phyloP scores from a whole-genome alignment of 2,329 filamentous ascomycete species.

The Juglanconis sp. region DNA sequence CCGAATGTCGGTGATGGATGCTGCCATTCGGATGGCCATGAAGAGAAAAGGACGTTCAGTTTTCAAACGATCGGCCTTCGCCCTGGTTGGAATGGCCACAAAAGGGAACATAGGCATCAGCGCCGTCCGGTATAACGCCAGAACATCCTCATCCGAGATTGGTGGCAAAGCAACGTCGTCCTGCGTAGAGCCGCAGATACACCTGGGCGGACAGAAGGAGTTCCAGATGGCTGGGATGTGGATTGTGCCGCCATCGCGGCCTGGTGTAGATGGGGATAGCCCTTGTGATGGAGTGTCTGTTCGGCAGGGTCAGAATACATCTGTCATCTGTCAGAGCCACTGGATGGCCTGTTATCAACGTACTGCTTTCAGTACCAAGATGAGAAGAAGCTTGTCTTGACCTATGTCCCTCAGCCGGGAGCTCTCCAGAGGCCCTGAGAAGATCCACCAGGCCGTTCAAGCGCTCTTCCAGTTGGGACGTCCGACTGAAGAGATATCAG shows the following conservation, averaged over 20 bases:
- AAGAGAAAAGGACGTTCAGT: constrained; percentile 45
- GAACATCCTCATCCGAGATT: constrained; percentile 43
- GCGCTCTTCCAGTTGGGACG: constrained; percentile 47
- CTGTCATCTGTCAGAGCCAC: background rate
- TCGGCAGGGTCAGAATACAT: background rate
- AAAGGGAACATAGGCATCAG: constrained; percentile 46
- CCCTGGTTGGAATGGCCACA: constrained; percentile 37
- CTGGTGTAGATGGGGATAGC: background rate
- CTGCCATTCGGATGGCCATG: constrained; percentile 46
- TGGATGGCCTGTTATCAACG: background rate
- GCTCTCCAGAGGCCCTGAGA: constrained; percentile 41
- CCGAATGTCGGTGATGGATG: constrained; percentile 42
- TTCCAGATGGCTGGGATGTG: constrained; percentile 42
- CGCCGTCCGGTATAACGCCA: constrained; percentile 42
- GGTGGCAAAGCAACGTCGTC: constrained; percentile 37
- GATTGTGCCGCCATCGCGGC: background rate
- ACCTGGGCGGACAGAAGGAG: constrained; percentile 41
- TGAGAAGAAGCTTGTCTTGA: background rate
- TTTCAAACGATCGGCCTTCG: constrained; percentile 35
- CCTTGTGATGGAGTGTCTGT: background rate
- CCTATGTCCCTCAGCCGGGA: constrained; percentile 18
- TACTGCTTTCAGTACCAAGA: constrained; percentile 1
- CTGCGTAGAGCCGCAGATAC: constrained; percentile 43
- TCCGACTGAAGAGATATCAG: constrained; percentile 33
- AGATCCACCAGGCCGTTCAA: constrained; percentile 48